Conservation (phyloP, 164 flowering plant genomes). For the grape (Vitis vinifera) region ASM3070453v1 NC_081808.1:1505001-1505500, state of each 20-base stretch:
- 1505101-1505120: conserved; percentile 78
- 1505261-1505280: neutral
- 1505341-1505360: neutral
- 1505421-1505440: conserved; percentile 75
- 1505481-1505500: conserved; percentile 81
- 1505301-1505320: conserved; percentile 14
- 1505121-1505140: conserved; percentile 66
- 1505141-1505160: conserved; percentile 51
- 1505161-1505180: conserved; percentile 60
- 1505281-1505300: neutral
- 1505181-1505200: conserved; percentile 91
- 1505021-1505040: conserved; percentile 91
- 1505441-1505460: conserved; percentile 42
- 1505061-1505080: conserved; percentile 82
- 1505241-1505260: conserved; percentile 67
- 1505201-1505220: conserved; percentile 89
- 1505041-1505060: conserved; percentile 82
- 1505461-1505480: conserved; percentile 68
- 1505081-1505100: conserved; percentile 88
- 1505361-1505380: conserved; percentile 1
- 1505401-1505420: conserved; percentile 71
- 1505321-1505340: conserved; percentile 17
- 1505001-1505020: conserved; percentile 92
- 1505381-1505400: conserved; percentile 89
- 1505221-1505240: conserved; percentile 51